Base-by-base conservation (phyloP, 2,329 filamentous ascomycete species). In the Cladosporium halotolerans region DNA sequence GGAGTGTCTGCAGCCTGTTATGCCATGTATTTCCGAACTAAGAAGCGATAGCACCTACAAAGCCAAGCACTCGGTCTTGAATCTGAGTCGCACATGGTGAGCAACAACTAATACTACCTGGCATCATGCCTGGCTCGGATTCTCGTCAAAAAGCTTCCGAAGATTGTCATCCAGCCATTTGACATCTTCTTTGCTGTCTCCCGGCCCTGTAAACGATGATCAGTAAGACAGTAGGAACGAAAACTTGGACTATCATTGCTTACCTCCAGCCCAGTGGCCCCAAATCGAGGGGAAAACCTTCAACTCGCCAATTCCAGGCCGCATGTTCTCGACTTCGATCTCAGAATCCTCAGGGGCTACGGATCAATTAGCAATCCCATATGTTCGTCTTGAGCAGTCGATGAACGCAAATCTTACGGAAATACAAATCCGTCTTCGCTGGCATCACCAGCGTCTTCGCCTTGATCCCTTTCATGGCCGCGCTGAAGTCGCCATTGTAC, bases 361-460 rank as follows among this genome's bases (percentile, higher is more conserved):
- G 23, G 14, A 34, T 32, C 8, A n/a, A 56, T 62, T 48, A 59
- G 55, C 39, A 41, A n/a, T 41, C 18, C 6, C 4, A 18, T 5
- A 36, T 33, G 19, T 11, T 7, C 16, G 11, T 36, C 9, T 39
- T 19, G 3, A 47, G 36, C 49, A 45, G 8, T 42, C 7, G 7
- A 23, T 9, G 7, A 47, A 11, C 39, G n/a, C 33, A 39, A 10
- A 18, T 71, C 78, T 70, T 65, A 82, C 75, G 88, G 59, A 93
- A 92, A 65, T 92, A 92, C 4, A 92, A 74, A 64, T 92, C 88
- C 0, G 86, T 90, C 65, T 86, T 82, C 18, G 76, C 72, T 0
- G 88, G 88, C 11, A 91, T 68, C 3, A 92, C 84, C 40, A 92
- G 70, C 0, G 80, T 83, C 61, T 83, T 88, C 1, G 86, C 84